These are phyloP conservation scores for Trapa bicornis DNA, from an alignment of 345 rosid species.

Conservation along the genomic window DNA sequence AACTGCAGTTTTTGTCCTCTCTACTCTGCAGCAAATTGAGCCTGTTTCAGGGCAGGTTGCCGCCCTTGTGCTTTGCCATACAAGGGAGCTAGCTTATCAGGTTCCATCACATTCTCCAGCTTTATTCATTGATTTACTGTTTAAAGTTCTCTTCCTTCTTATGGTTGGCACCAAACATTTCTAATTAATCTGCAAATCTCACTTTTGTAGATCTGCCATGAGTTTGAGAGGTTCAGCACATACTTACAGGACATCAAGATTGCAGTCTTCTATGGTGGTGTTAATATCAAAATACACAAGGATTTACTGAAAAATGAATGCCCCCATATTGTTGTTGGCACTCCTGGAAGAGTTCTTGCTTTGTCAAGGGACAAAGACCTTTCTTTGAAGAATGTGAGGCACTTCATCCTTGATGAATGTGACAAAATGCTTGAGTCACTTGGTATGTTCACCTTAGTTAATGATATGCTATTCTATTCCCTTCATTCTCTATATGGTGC, in stretches of 20 bases:
- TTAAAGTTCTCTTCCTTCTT: not conserved
- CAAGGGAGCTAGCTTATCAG: constrained; percentile 98
- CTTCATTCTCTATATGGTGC: not conserved
- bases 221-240: constrained; percentile 93
- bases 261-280: constrained; percentile 96
- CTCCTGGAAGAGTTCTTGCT: constrained; percentile 91
- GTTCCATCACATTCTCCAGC: constrained; percentile 14
- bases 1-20: constrained; percentile 91
- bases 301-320: constrained; percentile 94
- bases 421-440: constrained; percentile 99
- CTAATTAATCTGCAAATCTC: constrained; percentile 1
- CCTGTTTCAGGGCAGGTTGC: constrained; percentile 83
- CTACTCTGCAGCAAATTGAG: constrained; percentile 85
- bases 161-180: not conserved
- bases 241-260: constrained; percentile 83
- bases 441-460: constrained; percentile 25
- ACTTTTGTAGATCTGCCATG: constrained; percentile 62
- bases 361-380: constrained; percentile 88
- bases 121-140: not conserved
- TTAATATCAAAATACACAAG: constrained; percentile 77
- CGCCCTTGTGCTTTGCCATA: constrained; percentile 87
- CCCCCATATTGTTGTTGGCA: constrained; percentile 96
- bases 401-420: constrained; percentile 97
- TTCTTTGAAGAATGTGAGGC: constrained; percentile 97
- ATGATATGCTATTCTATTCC: not conserved